These are phyloP conservation scores for Cucumis sativus DNA, from an alignment of 306 rosid genomes.

Conservation along the genomic window DNA sequence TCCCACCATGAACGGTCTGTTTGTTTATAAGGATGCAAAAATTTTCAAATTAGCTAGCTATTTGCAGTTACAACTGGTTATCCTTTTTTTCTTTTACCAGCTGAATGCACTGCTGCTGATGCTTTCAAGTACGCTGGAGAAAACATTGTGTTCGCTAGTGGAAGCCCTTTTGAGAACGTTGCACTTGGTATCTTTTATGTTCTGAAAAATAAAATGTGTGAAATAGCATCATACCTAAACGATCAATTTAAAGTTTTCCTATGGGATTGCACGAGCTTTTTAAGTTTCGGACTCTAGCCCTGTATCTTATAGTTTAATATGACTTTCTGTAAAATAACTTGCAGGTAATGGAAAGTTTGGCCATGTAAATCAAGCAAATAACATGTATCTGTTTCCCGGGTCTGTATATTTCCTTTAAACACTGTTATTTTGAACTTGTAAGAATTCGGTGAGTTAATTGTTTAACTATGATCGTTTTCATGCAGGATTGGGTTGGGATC, in stretches of 20 bases:
- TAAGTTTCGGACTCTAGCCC: conserved; percentile 6
- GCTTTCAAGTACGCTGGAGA: conserved; percentile 91
- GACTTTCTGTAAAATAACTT: not conserved
- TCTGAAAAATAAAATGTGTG: conserved; percentile 14
- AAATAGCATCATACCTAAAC: not conserved
- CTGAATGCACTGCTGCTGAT: conserved; percentile 93
- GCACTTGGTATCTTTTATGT: conserved; percentile 49
- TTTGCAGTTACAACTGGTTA: not conserved
- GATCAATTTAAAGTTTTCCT: conserved; percentile 1
- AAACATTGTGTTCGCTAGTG: conserved; percentile 84
- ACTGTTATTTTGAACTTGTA: not conserved
- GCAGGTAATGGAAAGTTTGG: conserved; percentile 85
- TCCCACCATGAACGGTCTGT: conserved; percentile 95
- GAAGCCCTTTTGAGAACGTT: conserved; percentile 89
- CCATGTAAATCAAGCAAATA: conserved; percentile 97
- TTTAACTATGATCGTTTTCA: conserved; percentile 6
- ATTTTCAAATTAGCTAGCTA: conserved; percentile 9
- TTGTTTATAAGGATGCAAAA: conserved; percentile 28
- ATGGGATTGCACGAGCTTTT: conserved; percentile 1
- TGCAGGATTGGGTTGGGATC: conserved; percentile 95
- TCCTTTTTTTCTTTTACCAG: conserved; percentile 29
- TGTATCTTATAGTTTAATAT: not conserved
- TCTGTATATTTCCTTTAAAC: conserved; percentile 21
- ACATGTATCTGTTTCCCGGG: conserved; percentile 99
- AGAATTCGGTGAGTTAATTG: no score